A percentile compares a stretch with the other conserved stretches of the same genome.
phyloP scores from a whole-genome alignment of 805 yeast genomes.

The Kuraishia ogatae region DNA sequence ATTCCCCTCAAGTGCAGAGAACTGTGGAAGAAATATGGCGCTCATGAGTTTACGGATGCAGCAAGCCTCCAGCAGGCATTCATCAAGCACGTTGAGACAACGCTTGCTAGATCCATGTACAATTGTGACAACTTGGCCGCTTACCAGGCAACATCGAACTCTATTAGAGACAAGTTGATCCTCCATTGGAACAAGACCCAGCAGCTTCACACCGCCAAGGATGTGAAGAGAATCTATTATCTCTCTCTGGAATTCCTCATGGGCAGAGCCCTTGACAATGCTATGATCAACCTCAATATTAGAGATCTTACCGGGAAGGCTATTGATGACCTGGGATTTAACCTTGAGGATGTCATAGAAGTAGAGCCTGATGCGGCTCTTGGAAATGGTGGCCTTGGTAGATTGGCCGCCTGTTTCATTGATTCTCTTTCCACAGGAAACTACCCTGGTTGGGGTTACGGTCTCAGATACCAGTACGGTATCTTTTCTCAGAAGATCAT shows the following conservation, averaged over 20 bases:
- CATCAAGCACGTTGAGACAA: conserved; percentile 82
- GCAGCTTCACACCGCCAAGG: conserved; percentile 76
- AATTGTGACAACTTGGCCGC: conserved; percentile 92
- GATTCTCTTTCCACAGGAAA: conserved; percentile 82
- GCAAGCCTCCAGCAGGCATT: conserved; percentile 60
- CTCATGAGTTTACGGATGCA: conserved; percentile 35
- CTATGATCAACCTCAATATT: conserved; percentile 70
- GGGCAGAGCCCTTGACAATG: conserved; percentile 95
- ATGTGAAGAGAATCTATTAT: conserved; percentile 81
- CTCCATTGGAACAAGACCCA: conserved; percentile 92
- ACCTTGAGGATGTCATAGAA: conserved; percentile 73
- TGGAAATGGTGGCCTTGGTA: conserved; percentile 93
- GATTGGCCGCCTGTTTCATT: conserved; percentile 89
- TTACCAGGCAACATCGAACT: conserved; percentile 76
- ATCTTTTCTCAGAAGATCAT: conserved; percentile 83
- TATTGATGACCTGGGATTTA: conserved; percentile 72
- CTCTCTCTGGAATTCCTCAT: conserved; percentile 80
- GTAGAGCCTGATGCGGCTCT: conserved; percentile 92
- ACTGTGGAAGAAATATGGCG: conserved; percentile 67
- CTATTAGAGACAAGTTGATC: conserved; percentile 71
- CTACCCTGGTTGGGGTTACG: conserved; percentile 96
- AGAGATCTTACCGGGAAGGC: conserved; percentile 51
- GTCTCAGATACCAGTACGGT: conserved; percentile 88
- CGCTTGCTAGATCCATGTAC: conserved; percentile 84
- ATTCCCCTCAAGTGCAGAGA: conserved; percentile 75